Percentiles rank a stretch among this genome's conserved stretches.
Conservation (phyloP, 2,329 filamentous ascomycete species). For the Aspergillus fijiensis region DNA sequence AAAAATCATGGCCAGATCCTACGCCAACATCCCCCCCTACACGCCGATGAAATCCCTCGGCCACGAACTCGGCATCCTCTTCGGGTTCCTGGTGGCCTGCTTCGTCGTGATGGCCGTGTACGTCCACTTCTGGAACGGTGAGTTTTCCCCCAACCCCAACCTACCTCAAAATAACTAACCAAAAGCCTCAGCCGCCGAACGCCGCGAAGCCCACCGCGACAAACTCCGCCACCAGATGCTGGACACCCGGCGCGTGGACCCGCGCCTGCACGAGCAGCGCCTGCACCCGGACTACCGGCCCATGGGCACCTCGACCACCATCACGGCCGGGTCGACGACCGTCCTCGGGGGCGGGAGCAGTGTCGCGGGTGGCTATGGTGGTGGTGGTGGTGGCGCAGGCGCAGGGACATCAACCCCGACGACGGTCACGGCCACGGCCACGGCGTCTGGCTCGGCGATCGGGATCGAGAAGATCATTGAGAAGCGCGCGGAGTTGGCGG, state of each 20-base stretch:
- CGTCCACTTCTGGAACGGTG: conserved; percentile 37
- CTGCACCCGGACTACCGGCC: background rate
- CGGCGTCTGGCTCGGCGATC: background rate
- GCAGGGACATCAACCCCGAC: background rate
- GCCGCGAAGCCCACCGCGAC: conserved; percentile 31
- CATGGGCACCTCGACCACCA: conserved; percentile 7
- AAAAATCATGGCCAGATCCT: background rate
- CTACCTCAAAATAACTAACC: too few species aligned
- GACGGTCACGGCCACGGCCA: background rate
- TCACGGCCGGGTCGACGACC: conserved; percentile 20
- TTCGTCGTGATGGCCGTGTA: conserved; percentile 37
- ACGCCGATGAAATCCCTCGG: conserved; percentile 32
- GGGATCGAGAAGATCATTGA: background rate
- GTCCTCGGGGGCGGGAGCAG: conserved; percentile 2
- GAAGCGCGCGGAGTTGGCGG: background rate
- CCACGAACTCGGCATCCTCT: conserved; percentile 42
- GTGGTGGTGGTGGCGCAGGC: background rate
- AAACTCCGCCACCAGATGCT: conserved; percentile 8
- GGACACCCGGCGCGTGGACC: conserved; percentile 15
- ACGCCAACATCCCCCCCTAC: conserved; percentile 25
- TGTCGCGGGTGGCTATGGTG: background rate
- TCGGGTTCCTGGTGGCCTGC: conserved; percentile 38
- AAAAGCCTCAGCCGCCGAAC: conserved; percentile 13
- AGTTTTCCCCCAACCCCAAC: conserved; percentile 4
- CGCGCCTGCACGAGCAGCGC: background rate